These are phyloP conservation scores for Citrus sp. DNA, from an alignment of 345 rosid genomes.

Conservation along the genomic window DNA sequence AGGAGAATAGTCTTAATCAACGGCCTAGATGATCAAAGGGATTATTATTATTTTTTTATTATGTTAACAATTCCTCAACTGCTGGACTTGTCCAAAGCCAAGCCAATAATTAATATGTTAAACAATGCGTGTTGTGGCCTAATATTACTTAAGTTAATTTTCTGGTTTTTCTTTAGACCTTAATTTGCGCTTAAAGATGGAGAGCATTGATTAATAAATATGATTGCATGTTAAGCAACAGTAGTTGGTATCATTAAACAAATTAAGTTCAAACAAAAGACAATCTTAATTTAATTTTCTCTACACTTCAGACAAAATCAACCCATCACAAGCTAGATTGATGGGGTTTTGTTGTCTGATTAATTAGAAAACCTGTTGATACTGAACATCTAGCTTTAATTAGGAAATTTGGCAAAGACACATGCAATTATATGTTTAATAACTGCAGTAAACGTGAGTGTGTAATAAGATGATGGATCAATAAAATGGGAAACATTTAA, in stretches of 20 bases:
- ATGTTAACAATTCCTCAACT: not conserved
- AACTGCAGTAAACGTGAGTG: not conserved
- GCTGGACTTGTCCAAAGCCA: not conserved
- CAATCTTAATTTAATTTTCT: not conserved
- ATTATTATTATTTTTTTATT: not conserved
- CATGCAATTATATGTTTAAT: not conserved
- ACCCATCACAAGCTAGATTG: too few species aligned
- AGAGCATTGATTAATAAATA: not conserved
- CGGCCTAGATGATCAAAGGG: conserved; percentile 4
- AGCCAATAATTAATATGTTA: not conserved
- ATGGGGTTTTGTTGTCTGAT: too few species aligned
- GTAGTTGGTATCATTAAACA: not conserved
- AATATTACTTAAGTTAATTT: not conserved
- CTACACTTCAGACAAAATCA: too few species aligned
- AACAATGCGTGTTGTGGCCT: not conserved
- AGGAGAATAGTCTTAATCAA: not conserved
- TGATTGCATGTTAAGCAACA: not conserved
- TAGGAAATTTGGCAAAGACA: conserved; percentile 1
- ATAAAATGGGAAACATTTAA: not conserved
- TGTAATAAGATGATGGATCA: not conserved
- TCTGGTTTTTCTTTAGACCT: not conserved
- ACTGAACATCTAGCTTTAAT: not conserved
- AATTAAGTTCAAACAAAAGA: not conserved
- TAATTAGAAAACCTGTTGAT: not conserved
- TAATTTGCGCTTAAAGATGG: not conserved